Evolutionary conservation across 78 protist species (phyloP).

Genomic region (Planoprotostelium fungivorum): DNA sequence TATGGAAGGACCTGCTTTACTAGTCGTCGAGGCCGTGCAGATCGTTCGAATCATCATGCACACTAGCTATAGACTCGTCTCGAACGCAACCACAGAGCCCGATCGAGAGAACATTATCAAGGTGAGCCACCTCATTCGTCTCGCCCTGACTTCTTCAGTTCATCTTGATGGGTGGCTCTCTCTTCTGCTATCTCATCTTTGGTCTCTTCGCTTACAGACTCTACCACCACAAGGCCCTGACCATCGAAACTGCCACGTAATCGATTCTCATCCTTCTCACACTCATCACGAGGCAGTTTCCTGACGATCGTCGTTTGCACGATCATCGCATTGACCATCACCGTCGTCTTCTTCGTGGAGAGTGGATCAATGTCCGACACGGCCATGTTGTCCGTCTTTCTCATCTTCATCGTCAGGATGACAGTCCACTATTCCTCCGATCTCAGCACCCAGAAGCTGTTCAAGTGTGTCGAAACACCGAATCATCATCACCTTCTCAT

Average conservation of each 20-base stretch:
- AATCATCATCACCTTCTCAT: no score
- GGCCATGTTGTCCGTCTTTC: background rate
- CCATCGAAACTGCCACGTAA: background rate
- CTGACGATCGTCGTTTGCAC: background rate
- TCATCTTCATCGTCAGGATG: background rate
- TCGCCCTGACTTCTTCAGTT: background rate
- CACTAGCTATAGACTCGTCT: background rate
- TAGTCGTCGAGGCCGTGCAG: background rate
- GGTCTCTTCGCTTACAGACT: background rate
- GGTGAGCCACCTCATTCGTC: background rate
- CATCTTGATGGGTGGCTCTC: background rate
- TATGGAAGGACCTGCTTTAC: background rate
- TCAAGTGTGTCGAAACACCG: no score
- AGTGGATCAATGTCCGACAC: background rate
- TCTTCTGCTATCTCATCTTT: background rate
- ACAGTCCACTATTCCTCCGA: background rate
- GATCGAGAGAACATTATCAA: background rate
- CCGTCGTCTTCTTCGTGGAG: slow-evolving; percentile 1
- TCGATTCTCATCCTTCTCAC: no score
- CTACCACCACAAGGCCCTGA: background rate
- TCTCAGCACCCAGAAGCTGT: no score
- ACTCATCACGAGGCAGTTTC: background rate
- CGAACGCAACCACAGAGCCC: background rate
- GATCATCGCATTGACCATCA: background rate
- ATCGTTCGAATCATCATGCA: background rate